Evolutionary conservation across 495 filamentous ascomycete genomes (phyloP).

Genomic region (Aspergillus panamensis): DNA sequence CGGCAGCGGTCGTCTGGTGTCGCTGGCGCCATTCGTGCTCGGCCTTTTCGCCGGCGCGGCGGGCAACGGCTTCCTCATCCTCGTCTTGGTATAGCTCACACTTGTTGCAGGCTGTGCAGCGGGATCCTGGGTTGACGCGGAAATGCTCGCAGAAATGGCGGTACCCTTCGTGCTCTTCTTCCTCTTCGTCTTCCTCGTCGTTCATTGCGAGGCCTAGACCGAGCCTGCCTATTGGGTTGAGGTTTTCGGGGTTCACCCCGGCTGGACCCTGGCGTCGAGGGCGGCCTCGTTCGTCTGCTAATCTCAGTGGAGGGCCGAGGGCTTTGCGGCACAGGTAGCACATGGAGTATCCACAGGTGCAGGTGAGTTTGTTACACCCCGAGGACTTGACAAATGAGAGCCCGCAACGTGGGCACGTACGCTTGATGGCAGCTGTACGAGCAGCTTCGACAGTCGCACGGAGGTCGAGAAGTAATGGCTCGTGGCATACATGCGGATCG

Average conservation of each 20-base stretch:
- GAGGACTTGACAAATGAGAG: slow-evolving; percentile 86
- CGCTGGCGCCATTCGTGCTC: slow-evolving; percentile 76
- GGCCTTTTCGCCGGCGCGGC: slow-evolving; percentile 70
- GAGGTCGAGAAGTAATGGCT: slow-evolving; percentile 62
- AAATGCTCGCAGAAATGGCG: slow-evolving; percentile 95
- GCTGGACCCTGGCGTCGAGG: slow-evolving; percentile 5
- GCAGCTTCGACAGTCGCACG: slow-evolving; percentile 86
- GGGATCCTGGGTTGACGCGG: slow-evolving; percentile 61
- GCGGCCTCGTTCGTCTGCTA: slow-evolving; percentile 5
- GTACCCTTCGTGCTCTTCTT: slow-evolving; percentile 65
- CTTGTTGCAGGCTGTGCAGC: slow-evolving; percentile 73
- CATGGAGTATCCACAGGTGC: slow-evolving; percentile 96
- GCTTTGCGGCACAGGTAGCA: slow-evolving; percentile 81
- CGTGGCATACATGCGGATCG: slow-evolving; percentile 65
- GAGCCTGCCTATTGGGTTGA: slow-evolving; percentile 14
- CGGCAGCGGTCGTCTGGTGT: slow-evolving; percentile 45
- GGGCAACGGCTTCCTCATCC: slow-evolving; percentile 75
- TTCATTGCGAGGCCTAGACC: slow-evolving; percentile 5
- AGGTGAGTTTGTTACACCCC: slow-evolving; percentile 97
- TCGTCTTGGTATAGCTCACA: slow-evolving; percentile 89
- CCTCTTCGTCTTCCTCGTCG: slow-evolving; percentile 20
- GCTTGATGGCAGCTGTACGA: slow-evolving; percentile 89
- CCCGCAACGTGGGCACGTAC: slow-evolving; percentile 86
- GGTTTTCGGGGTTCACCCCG: slow-evolving; percentile 16
- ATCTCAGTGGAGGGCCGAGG: slow-evolving; percentile 31